These are phyloP conservation scores for Phoma sp. DNA, from an alignment of 2,329 filamentous ascomycete species.

Conservation along the genomic window DNA sequence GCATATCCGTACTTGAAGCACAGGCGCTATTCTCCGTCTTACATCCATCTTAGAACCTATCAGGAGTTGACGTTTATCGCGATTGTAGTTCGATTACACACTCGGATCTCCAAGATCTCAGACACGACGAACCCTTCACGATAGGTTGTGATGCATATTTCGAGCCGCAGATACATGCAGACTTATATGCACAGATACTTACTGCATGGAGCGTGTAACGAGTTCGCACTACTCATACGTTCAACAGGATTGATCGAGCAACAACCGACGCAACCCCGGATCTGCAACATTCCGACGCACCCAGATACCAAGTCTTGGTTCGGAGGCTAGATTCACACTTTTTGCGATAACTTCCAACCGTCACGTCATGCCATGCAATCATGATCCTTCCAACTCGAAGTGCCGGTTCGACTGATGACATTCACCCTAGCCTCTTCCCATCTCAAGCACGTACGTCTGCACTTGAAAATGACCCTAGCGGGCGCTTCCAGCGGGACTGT, in stretches of 20 bases:
- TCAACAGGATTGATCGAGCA: not conserved
- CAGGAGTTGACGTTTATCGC: constrained; percentile 9
- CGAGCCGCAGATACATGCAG: not conserved
- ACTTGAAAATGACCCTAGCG: constrained; percentile 1
- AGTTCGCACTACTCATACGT: not conserved
- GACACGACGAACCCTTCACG: not conserved
- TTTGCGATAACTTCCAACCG: not conserved
- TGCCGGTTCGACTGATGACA: not conserved
- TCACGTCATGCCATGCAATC: not conserved
- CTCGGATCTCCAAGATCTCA: not conserved
- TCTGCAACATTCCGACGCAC: not conserved
- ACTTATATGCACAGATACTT: not conserved
- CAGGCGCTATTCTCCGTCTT: constrained; percentile 5
- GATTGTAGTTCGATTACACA: not conserved
- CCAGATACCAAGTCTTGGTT: not conserved
- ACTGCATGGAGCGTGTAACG: constrained; percentile 10
- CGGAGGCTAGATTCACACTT: not conserved
- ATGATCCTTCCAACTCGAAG: not conserved
- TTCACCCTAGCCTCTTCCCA: not conserved
- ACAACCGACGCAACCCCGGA: not conserved
- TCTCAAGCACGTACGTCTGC: not conserved
- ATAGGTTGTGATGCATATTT: not conserved
- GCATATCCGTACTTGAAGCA: not conserved
- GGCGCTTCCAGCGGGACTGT: constrained; percentile 21
- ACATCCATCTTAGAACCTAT: constrained; percentile 1